phyloP scores from a whole-genome alignment of 495 filamentous ascomycete species.

The Penicillium samsonianum region DNA sequence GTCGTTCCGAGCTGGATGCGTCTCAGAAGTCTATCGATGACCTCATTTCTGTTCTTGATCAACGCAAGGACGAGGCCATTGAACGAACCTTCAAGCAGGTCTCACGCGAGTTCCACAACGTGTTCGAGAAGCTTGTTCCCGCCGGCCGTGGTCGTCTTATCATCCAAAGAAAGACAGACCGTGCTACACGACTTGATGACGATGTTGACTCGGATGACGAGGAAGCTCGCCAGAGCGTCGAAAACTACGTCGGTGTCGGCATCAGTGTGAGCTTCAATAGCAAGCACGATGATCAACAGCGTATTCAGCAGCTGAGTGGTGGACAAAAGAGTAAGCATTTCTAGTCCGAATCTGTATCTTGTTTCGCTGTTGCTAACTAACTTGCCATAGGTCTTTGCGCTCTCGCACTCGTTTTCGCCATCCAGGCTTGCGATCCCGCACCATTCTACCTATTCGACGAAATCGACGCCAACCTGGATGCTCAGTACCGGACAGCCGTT shows the following conservation, averaged over 20 bases:
- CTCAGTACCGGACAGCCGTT: conserved; percentile 93
- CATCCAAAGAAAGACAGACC: conserved; percentile 88
- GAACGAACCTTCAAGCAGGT: conserved; percentile 99
- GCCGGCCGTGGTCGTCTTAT: conserved; percentile 88
- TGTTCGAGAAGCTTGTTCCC: conserved; percentile 94
- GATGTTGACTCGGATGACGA: conserved; percentile 68
- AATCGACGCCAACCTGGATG: conserved; percentile 97
- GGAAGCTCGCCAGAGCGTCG: conserved; percentile 65
- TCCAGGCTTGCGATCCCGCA: conserved; percentile 94
- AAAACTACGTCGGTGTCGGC: conserved; percentile 97
- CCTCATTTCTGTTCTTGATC: conserved; percentile 84
- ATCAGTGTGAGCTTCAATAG: conserved; percentile 99
- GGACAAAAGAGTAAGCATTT: conserved; percentile 86
- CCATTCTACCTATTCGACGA: conserved; percentile 99
- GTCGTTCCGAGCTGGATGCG: conserved; percentile 80
- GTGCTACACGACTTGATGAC: conserved; percentile 58
- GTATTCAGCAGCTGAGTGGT: conserved; percentile 94
- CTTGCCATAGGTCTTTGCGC: conserved; percentile 78
- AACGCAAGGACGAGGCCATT: conserved; percentile 89
- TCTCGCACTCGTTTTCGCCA: conserved; percentile 95
- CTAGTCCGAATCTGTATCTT: background rate
- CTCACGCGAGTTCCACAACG: conserved; percentile 81
- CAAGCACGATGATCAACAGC: conserved; percentile 96
- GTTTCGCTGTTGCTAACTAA: background rate
- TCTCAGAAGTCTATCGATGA: conserved; percentile 85